Conservation (phyloP, 495 filamentous ascomycete genomes). For the Parathielavia hyrcaniae region DNA sequence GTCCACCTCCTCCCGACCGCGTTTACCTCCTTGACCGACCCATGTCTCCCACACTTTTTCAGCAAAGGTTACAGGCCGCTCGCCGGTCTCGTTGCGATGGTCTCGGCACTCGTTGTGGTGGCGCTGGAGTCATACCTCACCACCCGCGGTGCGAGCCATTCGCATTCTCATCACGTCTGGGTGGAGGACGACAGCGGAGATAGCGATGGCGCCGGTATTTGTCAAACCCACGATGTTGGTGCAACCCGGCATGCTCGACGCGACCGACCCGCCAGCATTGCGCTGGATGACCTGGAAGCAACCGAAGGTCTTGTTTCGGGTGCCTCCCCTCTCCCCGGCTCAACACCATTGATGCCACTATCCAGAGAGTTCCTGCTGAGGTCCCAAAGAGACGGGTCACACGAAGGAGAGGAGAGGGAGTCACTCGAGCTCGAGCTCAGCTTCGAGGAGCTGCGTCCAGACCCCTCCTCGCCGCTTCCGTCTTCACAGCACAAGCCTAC, state of each 20-base stretch:
- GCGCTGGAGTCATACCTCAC: slow-evolving; percentile 71
- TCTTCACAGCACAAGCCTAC: slow-evolving; percentile 16
- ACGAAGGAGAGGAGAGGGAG: slow-evolving; percentile 28
- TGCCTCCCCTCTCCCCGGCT: slow-evolving; percentile 44
- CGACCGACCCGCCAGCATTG: slow-evolving; percentile 37
- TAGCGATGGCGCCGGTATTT: neutral
- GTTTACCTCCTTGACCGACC: slow-evolving; percentile 71
- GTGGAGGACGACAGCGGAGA: slow-evolving; percentile 30
- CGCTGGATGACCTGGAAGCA: slow-evolving; percentile 40
- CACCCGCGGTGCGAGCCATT: slow-evolving; percentile 48
- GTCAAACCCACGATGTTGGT: slow-evolving; percentile 28
- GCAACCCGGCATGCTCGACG: slow-evolving; percentile 12
- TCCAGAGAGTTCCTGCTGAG: slow-evolving; percentile 8
- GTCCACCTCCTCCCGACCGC: slow-evolving; percentile 80
- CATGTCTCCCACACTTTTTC: slow-evolving; percentile 71
- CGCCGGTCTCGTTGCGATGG: slow-evolving; percentile 73
- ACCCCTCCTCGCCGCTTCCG: neutral
- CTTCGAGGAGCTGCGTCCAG: slow-evolving; percentile 47
- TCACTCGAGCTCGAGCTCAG: slow-evolving; percentile 46
- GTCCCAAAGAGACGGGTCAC: neutral
- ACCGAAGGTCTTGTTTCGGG: slow-evolving; percentile 44
- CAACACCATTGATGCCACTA: slow-evolving; percentile 30
- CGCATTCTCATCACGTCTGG: slow-evolving; percentile 42
- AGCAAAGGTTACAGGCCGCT: slow-evolving; percentile 67
- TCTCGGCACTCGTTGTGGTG: slow-evolving; percentile 67